phyloP scores from a whole-genome alignment of 2,329 filamentous ascomycete genomes.

The Talaromyces funiculosus region DNA sequence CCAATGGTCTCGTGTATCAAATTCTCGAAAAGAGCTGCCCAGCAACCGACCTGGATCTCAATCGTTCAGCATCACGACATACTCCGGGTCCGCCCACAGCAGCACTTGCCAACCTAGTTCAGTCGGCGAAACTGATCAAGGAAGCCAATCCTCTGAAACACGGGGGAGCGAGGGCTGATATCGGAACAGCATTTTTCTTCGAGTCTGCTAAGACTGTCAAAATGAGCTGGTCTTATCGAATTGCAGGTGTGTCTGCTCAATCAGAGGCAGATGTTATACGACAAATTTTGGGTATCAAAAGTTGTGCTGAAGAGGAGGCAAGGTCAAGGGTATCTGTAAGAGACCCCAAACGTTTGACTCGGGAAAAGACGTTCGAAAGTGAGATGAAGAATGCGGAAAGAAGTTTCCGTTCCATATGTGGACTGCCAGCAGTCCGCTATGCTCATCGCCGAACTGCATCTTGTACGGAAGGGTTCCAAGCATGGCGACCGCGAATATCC shows the following conservation, averaged over 20 bases:
- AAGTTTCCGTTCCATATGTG: not conserved
- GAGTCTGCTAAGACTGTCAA: constrained; percentile 54
- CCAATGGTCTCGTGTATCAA: constrained; percentile 59
- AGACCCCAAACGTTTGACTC: not conserved
- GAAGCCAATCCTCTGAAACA: constrained; percentile 56
- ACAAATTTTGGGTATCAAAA: not conserved
- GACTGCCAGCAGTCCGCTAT: not conserved
- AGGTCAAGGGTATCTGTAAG: not conserved
- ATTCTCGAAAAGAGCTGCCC: constrained; percentile 65
- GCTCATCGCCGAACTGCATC: constrained; percentile 8
- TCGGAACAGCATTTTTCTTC: constrained; percentile 75
- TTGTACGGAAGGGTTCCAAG: not conserved
- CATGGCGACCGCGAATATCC: constrained; percentile 4
- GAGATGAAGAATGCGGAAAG: not conserved
- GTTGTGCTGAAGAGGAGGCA: not conserved
- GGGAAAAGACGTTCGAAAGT: not conserved
- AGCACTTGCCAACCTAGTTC: constrained; percentile 23
- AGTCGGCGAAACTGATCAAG: constrained; percentile 55
- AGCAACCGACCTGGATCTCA: constrained; percentile 47
- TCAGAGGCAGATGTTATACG: constrained; percentile 51
- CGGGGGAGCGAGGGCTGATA: constrained; percentile 58
- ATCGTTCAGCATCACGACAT: not conserved
- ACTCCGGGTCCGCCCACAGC: constrained; percentile 43
- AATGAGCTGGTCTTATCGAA: constrained; percentile 75
- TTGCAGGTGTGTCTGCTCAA: constrained; percentile 74